Evolutionary conservation across 1,284 basidiomycete species (phyloP).

Genomic region (Cyathus olla): DNA sequence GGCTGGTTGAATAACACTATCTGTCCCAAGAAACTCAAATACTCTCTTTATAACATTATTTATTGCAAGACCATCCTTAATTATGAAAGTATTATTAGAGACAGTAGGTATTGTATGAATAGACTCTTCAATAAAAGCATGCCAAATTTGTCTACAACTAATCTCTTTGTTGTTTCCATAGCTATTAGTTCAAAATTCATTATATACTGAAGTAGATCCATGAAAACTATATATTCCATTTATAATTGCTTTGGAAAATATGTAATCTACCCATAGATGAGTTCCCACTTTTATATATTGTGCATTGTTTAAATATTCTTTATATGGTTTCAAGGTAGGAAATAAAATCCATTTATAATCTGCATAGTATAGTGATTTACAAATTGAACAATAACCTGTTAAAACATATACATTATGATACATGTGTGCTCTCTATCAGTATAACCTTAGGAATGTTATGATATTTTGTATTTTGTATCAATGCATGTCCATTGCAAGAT

Average conservation of each 20-base stretch:
- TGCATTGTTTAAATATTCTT: slow-evolving; percentile 24
- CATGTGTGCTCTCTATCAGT: too few species aligned
- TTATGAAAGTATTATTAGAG: background rate
- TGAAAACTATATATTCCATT: slow-evolving; percentile 6
- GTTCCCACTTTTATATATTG: slow-evolving; percentile 32
- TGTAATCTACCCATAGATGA: slow-evolving; percentile 26
- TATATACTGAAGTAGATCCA: slow-evolving; percentile 4
- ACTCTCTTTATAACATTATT: slow-evolving; percentile 25
- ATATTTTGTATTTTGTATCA: too few species aligned
- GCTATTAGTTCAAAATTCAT: slow-evolving; percentile 2
- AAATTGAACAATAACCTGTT: too few species aligned
- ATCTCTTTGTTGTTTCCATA: background rate
- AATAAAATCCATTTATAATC: slow-evolving; percentile 22
- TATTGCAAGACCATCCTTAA: slow-evolving; percentile 12
- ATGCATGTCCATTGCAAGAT: too few species aligned
- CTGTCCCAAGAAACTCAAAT: slow-evolving; percentile 23
- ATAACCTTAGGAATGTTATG: too few species aligned
- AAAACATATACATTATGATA: too few species aligned
- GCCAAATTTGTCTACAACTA: slow-evolving; percentile 28
- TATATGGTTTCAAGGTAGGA: background rate
- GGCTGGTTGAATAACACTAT: slow-evolving; percentile 17
- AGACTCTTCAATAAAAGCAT: slow-evolving; percentile 36
- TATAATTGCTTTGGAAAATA: slow-evolving; percentile 1
- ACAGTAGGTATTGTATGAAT: slow-evolving; percentile 14
- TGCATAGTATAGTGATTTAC: slow-evolving; percentile 25